These are phyloP conservation scores for Macadamia integrifolia DNA, from an alignment of 164 flowering plant genomes.

Conservation along the genomic window DNA sequence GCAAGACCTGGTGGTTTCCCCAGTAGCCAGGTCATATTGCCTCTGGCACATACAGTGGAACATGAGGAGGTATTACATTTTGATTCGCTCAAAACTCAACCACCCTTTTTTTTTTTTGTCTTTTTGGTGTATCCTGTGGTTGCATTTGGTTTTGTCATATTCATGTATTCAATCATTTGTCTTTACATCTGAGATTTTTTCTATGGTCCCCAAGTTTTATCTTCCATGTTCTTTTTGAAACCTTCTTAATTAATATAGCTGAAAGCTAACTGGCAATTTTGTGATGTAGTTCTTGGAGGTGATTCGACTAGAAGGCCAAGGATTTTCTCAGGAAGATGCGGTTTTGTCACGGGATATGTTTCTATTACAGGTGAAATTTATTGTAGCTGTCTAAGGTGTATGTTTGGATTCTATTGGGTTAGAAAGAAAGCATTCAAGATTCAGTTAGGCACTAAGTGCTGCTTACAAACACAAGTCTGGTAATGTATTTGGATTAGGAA, in stretches of 20 bases:
- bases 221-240: too few species aligned
- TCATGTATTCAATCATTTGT: too few species aligned
- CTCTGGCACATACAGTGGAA: slow-evolving; percentile 76
- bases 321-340: slow-evolving; percentile 57
- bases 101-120: background rate
- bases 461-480: background rate
- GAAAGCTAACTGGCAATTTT: background rate
- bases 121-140: background rate
- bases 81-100: background rate
- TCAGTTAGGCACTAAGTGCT: background rate
- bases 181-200: too few species aligned
- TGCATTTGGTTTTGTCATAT: too few species aligned
- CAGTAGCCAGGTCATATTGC: slow-evolving; percentile 62
- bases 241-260: background rate
- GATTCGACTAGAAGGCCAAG: slow-evolving; percentile 64
- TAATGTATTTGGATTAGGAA: too few species aligned
- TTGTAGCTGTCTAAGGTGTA: background rate
- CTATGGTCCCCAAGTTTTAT: too few species aligned
- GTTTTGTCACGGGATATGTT: slow-evolving; percentile 62
- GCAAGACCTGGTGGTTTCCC: slow-evolving; percentile 52
- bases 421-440: background rate
- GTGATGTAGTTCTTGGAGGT: slow-evolving; percentile 60
- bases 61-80: slow-evolving; percentile 58
- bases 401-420: background rate
- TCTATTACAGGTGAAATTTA: slow-evolving; percentile 49